Percentiles rank a stretch among this genome's conserved stretches.
Conservation (phyloP, 768 basidiomycete genomes). For the Pleurotus platypus region DNA sequence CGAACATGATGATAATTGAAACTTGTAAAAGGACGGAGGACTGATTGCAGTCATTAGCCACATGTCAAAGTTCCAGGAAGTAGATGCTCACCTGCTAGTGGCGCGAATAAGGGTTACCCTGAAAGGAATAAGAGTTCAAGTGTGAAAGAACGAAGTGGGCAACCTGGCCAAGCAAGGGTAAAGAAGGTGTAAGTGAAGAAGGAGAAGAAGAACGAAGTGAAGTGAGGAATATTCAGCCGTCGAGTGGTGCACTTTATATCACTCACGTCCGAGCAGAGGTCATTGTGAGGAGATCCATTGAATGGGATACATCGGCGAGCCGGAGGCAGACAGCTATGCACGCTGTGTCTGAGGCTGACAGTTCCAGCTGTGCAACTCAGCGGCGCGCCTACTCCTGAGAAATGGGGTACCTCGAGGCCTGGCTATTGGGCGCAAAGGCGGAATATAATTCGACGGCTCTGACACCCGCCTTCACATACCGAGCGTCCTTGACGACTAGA, state of each 20-base stretch:
- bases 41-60: not conserved
- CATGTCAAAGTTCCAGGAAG: not conserved
- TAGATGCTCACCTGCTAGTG: slow-evolving; percentile 1
- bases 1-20: slow-evolving; percentile 6
- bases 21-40: not conserved
- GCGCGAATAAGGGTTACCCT: slow-evolving; percentile 4
- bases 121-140: slow-evolving; percentile 3
- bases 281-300: not conserved
- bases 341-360: not conserved
- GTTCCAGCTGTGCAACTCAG: not conserved
- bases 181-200: not conserved
- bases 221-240: slow-evolving; percentile 1
- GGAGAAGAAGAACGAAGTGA: slow-evolving; percentile 2
- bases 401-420: not conserved
- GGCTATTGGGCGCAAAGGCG: not conserved
- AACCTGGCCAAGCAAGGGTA: slow-evolving; percentile 7
- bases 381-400: not conserved
- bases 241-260: not conserved
- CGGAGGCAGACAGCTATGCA: not conserved
- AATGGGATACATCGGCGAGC: not conserved
- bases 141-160: slow-evolving; percentile 9
- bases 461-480: not conserved
- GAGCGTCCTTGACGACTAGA: slow-evolving; percentile 4
- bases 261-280: not conserved
- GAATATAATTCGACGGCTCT: not conserved